Base-by-base conservation (phyloP, 805 yeast genomes). In the Nadsonia fulvescens region DNA sequence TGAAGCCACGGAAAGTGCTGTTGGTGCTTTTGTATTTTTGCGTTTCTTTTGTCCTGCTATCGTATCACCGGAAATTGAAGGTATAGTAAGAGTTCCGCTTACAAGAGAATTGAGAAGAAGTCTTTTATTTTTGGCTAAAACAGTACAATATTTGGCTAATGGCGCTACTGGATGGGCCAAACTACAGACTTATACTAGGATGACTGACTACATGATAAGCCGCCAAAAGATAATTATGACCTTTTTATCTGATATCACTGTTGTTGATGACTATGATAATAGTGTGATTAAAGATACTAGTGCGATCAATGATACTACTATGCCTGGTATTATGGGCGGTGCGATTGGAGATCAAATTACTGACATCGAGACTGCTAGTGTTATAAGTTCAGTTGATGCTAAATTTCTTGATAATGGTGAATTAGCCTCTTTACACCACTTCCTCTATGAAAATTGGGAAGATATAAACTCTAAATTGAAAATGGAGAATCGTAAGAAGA, bases 11-110 rank as follows among this genome's bases (percentile, higher is more conserved):
- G 69, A 65, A 23, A 57, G 70, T 20, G 81, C 91, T 1, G 74
- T 76, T n/a, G 86, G 92, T 0, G 75, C 91, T 0, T 81, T 75
- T 41, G 49, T 81, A 21, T 78, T 81, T 40, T 54, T 81, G 35
- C 53, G 86, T 30, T 64, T 71, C 32, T 56, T 71, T 26, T 73
- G 91, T 42, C 93, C 93, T 5, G 86, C 83, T 0, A 63, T 81
- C 35, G 78, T 79, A 4, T 66, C 78, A 21, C 93, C 93, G 0
- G 89, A 76, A 31, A 54, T 62, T 6, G 56, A 40, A 20, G 44
- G 39, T 8, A 29, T 47, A 5, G 24, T 47, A 12, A 32, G 27
- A 5, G 14, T 16, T 8, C 27, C 37, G 6, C 40, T 36, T 6
- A 15, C 40, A 6, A 25, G 29, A 9, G 35, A 29, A n/a, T 30